Evolutionary conservation across 2,329 filamentous ascomycete species (phyloP).

Genomic region (Xylaria sp.): DNA sequence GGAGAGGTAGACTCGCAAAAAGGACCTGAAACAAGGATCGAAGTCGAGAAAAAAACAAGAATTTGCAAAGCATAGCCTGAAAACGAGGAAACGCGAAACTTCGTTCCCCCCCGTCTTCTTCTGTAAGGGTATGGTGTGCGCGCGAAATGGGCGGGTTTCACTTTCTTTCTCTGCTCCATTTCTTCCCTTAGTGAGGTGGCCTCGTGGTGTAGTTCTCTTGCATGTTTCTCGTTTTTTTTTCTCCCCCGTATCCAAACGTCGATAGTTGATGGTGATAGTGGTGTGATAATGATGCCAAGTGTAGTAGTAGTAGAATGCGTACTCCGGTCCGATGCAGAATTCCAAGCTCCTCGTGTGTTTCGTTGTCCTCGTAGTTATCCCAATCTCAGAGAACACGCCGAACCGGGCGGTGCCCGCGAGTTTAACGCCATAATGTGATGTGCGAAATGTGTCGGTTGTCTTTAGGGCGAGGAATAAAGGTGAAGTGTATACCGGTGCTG

Average conservation of each 20-base stretch:
- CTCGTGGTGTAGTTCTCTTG: constrained; percentile 9
- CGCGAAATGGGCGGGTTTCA: constrained; percentile 17
- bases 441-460: constrained; percentile 15
- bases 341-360: constrained; percentile 25
- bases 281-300: constrained; percentile 25
- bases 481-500: constrained; percentile 11
- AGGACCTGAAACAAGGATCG: constrained; percentile 8
- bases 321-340: constrained; percentile 41
- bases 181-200: no score
- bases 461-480: constrained; percentile 19
- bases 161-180: constrained; percentile 3
- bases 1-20: constrained; percentile 11
- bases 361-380: constrained; percentile 26
- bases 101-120: not conserved
- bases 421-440: constrained; percentile 28
- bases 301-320: constrained; percentile 33
- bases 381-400: constrained; percentile 21
- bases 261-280: constrained; percentile 8
- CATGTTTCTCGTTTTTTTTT: not conserved
- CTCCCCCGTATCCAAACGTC: constrained; percentile 1
- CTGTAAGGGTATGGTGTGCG: not conserved
- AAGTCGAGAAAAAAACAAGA: constrained; percentile 22
- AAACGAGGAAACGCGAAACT: constrained; percentile 28
- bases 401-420: constrained; percentile 1
- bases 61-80: constrained; percentile 24